Evolutionary conservation across 1,284 basidiomycete species (phyloP).

Genomic region (Earliella scabrosa): DNA sequence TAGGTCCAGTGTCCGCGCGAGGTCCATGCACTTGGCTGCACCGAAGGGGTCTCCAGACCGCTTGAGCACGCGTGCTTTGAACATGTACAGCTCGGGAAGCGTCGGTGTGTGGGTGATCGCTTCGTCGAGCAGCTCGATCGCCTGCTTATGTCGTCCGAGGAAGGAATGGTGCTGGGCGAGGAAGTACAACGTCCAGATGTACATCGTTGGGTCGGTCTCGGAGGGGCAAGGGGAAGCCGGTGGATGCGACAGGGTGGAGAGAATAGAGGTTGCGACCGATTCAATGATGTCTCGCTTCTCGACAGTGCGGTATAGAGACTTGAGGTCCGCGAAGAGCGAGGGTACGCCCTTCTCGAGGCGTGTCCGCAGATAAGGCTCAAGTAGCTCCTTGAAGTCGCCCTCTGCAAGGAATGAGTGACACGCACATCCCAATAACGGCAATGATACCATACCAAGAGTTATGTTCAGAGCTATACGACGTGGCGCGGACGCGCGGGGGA

Average conservation of each 20-base stretch:
- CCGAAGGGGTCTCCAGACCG: conserved; percentile 81
- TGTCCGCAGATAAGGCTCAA: conserved; percentile 70
- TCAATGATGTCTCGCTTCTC: conserved; percentile 75
- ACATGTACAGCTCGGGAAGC: conserved; percentile 89
- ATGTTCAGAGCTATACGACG: conserved; percentile 74
- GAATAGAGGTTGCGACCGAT: conserved; percentile 67
- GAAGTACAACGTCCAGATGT: conserved; percentile 96
- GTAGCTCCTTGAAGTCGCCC: conserved; percentile 69
- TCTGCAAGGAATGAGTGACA: conserved; percentile 38
- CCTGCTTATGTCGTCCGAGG: conserved; percentile 55
- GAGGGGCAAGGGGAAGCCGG: conserved; percentile 34
- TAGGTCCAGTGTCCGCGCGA: conserved; percentile 86
- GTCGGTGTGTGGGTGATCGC: conserved; percentile 91
- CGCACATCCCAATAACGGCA: too few species aligned
- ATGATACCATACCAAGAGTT: conserved; percentile 51
- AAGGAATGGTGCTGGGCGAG: conserved; percentile 91
- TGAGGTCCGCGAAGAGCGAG: conserved; percentile 93
- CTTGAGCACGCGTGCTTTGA: conserved; percentile 86
- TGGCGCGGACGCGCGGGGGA: conserved; percentile 77
- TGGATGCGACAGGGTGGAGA: conserved; percentile 37
- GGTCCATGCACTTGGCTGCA: conserved; percentile 81
- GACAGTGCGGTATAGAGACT: conserved; percentile 76
- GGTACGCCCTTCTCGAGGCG: conserved; percentile 89
- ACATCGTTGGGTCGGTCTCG: conserved; percentile 76
- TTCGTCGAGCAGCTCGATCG: conserved; percentile 69